Conservation (phyloP, 257 asterid species). For the Scutellaria barbata region DNA sequence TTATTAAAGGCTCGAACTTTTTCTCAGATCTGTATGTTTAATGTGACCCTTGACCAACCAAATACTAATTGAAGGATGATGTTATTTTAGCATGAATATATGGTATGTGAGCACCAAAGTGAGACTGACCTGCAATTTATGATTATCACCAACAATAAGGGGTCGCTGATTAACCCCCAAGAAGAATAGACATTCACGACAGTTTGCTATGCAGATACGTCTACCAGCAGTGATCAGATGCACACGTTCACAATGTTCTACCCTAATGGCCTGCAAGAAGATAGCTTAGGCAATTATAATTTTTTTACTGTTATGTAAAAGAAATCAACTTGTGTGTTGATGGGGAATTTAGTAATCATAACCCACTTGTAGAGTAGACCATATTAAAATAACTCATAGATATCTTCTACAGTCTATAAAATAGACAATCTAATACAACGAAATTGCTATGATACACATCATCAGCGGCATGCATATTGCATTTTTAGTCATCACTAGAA, state of each 20-base stretch:
- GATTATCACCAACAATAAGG: constrained; percentile 96
- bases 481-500: background rate
- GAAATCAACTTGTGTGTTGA: constrained; percentile 14
- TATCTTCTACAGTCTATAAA: constrained; percentile 13
- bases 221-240: constrained; percentile 89
- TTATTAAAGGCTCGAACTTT: constrained; percentile 2
- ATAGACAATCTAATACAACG: constrained; percentile 7
- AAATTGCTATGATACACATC: background rate
- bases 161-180: constrained; percentile 92
- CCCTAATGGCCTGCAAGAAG: constrained; percentile 76
- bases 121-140: constrained; percentile 81
- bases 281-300: background rate
- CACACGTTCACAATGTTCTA: constrained; percentile 98
- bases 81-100: constrained; percentile 11
- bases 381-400: background rate
- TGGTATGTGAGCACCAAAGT: background rate
- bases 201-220: constrained; percentile 89
- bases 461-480: constrained; percentile 9
- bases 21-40: background rate
- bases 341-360: background rate
- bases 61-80: background rate
- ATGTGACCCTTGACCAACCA: background rate
- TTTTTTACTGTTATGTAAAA: background rate
- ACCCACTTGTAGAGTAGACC: background rate
- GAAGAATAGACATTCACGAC: constrained; percentile 95